Evolutionary conservation across 2,329 filamentous ascomycete genomes (phyloP), one percentile per base, ranked within the genome.

Genomic region (Samsoniella hepiali): DNA sequence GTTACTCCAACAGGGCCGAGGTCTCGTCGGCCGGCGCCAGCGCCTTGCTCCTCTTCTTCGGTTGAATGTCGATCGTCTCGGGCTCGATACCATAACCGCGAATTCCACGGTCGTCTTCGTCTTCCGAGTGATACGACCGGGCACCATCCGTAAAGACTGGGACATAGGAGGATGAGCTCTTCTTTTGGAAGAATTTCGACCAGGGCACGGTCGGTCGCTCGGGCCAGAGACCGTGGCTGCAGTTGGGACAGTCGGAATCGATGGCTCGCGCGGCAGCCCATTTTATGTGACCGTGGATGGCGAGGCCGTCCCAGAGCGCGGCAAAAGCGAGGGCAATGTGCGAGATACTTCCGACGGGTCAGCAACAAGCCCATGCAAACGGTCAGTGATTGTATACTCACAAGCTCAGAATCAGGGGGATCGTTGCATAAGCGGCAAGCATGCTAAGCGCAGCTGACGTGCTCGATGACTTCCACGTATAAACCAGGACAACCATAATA

Each of bases 341-440:
- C 45, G 76, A 72, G 42, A 73, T 66, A 64, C 78, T 80, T 32
- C 34, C 55, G 31, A 17, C 27, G 3, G 5, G 7, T 34, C 27
- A 42, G 47, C 13, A 27, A 27, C 50, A 3, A 3, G 32, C 63
- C 67, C 44, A 63, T 4, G 11, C 5, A 13, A 40, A 38, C 11
- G 38, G 9, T 13, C 11, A 66, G 65, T 17, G 32, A 8, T 40
- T 13, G 11, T 51, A 17, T 10, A 68, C 75, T 66, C 70, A 79
- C 78, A 79, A 78, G 66, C 75, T 78, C 40, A 74, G 63, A 34
- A 79, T 66, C 50, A 79, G 69, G 44, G 77, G 78, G 22, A 80
- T 72, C 3, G 78, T 79, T 11, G 73, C 73, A 66, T 79, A 80
- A 13, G 77, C 74, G 44, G 76, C 76, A 38, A 80, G 70, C 76